Evolutionary conservation across 2,329 filamentous ascomycete species (phyloP).

Genomic region (Aureobasidium vineae): DNA sequence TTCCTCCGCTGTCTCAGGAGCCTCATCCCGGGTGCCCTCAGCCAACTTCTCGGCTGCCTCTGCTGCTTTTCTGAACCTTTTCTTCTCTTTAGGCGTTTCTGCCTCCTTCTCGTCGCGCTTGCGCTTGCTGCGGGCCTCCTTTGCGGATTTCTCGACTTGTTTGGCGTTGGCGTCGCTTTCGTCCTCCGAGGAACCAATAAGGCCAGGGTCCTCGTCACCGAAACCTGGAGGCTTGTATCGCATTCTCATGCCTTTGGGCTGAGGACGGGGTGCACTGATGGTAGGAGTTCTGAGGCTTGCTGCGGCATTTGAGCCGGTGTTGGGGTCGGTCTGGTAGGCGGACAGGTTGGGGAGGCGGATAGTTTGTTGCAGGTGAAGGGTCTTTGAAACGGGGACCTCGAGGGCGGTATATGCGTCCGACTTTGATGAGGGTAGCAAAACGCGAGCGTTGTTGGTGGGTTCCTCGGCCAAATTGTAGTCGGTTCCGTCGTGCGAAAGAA

Average conservation of each 20-base stretch:
- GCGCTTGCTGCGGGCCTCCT: slow-evolving; percentile 38
- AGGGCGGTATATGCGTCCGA: slow-evolving; percentile 37
- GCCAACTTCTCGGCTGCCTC: slow-evolving; percentile 28
- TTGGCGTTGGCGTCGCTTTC: slow-evolving; percentile 37
- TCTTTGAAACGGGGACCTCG: slow-evolving; percentile 54
- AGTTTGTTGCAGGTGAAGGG: slow-evolving; percentile 64
- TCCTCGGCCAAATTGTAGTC: slow-evolving; percentile 51
- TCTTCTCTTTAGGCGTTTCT: slow-evolving; percentile 41
- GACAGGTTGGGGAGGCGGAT: slow-evolving; percentile 52
- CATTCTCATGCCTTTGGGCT: slow-evolving; percentile 66
- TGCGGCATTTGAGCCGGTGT: slow-evolving; percentile 43
- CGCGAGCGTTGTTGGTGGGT: slow-evolving; percentile 26
- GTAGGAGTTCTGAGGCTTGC: slow-evolving; percentile 49
- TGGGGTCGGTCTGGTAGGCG: slow-evolving; percentile 43
- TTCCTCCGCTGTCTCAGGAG: slow-evolving; percentile 35
- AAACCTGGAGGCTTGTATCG: slow-evolving; percentile 67
- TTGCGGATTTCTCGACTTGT: slow-evolving; percentile 30
- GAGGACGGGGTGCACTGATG: slow-evolving; percentile 57
- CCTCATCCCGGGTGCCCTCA: slow-evolving; percentile 26
- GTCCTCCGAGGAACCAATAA: slow-evolving; percentile 46
- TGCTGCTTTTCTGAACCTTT: slow-evolving; percentile 38
- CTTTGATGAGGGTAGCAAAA: slow-evolving; percentile 32
- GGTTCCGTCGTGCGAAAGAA: slow-evolving; percentile 63
- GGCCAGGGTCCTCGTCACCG: slow-evolving; percentile 45
- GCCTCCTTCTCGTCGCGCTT: slow-evolving; percentile 39